Conservation (phyloP, 2,329 filamentous ascomycete genomes). For the Amauroascus verrucosus region DNA sequence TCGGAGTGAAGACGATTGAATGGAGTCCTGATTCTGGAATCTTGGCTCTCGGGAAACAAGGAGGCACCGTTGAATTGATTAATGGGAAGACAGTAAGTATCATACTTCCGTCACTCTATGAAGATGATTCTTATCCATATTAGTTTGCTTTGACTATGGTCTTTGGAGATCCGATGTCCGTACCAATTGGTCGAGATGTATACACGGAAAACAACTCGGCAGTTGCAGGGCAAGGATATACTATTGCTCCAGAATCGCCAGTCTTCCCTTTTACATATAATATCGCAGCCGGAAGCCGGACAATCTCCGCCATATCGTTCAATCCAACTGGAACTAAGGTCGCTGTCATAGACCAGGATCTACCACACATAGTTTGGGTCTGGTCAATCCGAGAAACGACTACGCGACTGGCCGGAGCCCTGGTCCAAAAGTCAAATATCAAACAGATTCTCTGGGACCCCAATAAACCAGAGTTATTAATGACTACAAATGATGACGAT, state of each 20-base stretch:
- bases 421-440: constrained; percentile 36
- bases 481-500: constrained; percentile 29
- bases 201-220: constrained; percentile 30
- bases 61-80: constrained; percentile 41
- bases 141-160: constrained; percentile 25
- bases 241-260: constrained; percentile 31
- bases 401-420: constrained; percentile 25
- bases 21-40: constrained; percentile 42
- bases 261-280: constrained; percentile 25
- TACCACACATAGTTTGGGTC: constrained; percentile 38
- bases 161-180: constrained; percentile 27
- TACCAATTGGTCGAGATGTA: constrained; percentile 24
- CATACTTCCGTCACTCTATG: background rate
- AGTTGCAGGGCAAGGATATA: constrained; percentile 25
- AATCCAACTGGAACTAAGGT: constrained; percentile 30
- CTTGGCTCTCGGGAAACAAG: constrained; percentile 43
- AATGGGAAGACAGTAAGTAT: constrained; percentile 33
- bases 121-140: background rate
- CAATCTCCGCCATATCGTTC: constrained; percentile 34
- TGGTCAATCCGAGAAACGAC: constrained; percentile 28
- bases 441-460: constrained; percentile 34
- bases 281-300: constrained; percentile 25
- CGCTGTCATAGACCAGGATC: constrained; percentile 32
- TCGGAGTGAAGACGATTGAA: constrained; percentile 45
- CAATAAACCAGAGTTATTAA: constrained; percentile 28